phyloP scores from a whole-genome alignment of 345 rosid species.

The Mallotus nudiflorus region DNA sequence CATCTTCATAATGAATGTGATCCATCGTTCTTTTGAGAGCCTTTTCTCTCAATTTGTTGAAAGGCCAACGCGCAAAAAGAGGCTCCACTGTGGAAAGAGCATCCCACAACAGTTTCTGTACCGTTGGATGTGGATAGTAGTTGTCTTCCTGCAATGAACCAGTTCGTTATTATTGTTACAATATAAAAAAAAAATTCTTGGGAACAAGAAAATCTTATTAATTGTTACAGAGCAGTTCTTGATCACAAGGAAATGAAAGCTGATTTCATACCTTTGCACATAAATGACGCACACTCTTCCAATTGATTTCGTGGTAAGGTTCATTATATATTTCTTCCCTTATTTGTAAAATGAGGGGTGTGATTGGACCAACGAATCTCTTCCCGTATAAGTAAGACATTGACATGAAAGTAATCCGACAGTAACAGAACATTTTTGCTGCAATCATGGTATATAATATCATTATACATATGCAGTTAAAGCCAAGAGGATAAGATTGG shows the following conservation, averaged over 20 bases:
- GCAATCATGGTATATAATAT: background rate
- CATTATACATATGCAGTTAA: background rate
- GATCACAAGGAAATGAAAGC: background rate
- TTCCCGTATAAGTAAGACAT: slow-evolving; percentile 19
- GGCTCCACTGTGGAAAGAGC: background rate
- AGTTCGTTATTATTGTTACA: too few species aligned
- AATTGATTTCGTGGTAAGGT: slow-evolving; percentile 7
- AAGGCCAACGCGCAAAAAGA: background rate
- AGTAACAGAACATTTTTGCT: slow-evolving; percentile 21
- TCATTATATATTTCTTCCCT: slow-evolving; percentile 16
- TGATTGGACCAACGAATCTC: slow-evolving; percentile 20
- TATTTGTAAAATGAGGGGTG: slow-evolving; percentile 10
- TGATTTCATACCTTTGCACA: background rate
- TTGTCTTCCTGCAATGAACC: background rate
- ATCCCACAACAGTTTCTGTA: background rate
- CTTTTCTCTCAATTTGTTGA: slow-evolving; percentile 8
- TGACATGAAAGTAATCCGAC: slow-evolving; percentile 16
- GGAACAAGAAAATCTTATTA: too few species aligned
- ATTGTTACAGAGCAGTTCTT: background rate
- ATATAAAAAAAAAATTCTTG: too few species aligned
- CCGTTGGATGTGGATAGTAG: background rate
- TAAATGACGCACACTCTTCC: background rate
- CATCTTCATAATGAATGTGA: slow-evolving; percentile 35
- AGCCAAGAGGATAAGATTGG: background rate
- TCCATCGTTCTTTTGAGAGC: slow-evolving; percentile 21